Percentiles rank a stretch among this genome's conserved stretches.
phyloP scores from a whole-genome alignment of 345 rosid genomes.

The Populus davidiana region DNA sequence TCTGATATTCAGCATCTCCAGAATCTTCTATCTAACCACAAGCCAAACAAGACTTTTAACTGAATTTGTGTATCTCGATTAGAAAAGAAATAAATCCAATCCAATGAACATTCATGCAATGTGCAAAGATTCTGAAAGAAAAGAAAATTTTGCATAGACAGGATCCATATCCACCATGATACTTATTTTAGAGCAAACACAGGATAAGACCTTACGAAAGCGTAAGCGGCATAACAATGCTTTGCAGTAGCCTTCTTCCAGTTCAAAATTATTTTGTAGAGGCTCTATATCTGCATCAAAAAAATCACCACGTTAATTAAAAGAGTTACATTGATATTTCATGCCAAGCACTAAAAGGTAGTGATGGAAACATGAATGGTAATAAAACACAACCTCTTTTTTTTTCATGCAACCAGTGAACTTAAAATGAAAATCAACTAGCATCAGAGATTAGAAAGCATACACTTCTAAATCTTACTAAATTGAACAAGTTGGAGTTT shows the following conservation, averaged over 20 bases:
- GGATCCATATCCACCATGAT: neutral
- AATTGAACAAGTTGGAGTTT: neutral
- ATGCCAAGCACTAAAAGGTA: neutral
- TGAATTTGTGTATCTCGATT: neutral
- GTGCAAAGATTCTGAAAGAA: neutral
- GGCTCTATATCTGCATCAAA: constrained; percentile 77
- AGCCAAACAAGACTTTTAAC: neutral
- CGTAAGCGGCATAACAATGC: constrained; percentile 89
- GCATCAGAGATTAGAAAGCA: neutral
- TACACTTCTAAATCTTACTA: neutral
- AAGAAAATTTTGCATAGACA: constrained; percentile 1
- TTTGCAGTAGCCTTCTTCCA: constrained; percentile 92
- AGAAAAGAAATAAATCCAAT: neutral
- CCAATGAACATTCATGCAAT: neutral
- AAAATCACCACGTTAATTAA: constrained; percentile 10
- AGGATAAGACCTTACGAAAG: constrained; percentile 97
- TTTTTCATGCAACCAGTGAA: neutral
- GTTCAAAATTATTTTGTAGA: constrained; percentile 54
- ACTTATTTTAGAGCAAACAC: constrained; percentile 31
- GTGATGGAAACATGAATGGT: neutral
- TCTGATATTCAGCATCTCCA: neutral
- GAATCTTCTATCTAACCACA: neutral
- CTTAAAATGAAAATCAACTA: neutral
- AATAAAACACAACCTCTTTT: neutral
- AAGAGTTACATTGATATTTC: neutral